phyloP scores from a whole-genome alignment of 352 stramenopile genomes.

The Phytophthora sansomeana region DNA sequence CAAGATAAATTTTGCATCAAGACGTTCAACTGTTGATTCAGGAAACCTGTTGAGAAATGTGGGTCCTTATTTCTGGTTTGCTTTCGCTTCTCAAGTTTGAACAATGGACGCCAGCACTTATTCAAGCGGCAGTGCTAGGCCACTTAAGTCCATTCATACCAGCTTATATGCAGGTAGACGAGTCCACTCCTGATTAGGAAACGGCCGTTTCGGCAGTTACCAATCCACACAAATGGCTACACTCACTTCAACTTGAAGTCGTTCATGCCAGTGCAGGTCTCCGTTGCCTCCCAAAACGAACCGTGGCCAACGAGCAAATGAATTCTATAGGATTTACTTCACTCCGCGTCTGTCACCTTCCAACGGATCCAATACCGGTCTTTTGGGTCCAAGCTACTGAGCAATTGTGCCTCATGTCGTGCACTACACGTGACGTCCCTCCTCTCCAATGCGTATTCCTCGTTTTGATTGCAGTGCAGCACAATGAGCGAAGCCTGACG shows the following conservation, averaged over 20 bases:
- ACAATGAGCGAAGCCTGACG: not conserved
- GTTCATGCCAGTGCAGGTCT: not conserved
- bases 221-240: constrained; percentile 18
- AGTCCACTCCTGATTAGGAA: not conserved
- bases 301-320: not conserved
- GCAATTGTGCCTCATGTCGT: not conserved
- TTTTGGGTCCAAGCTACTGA: too few relatives aligned
- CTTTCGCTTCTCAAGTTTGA: not conserved
- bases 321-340: too few relatives aligned
- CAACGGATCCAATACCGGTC: too few relatives aligned
- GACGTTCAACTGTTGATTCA: too few relatives aligned
- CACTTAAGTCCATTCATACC: too few relatives aligned
- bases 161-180: not conserved
- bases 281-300: not conserved
- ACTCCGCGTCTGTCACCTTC: too few relatives aligned
- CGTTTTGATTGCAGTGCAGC: not conserved
- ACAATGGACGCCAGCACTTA: not conserved
- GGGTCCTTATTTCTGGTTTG: too few relatives aligned
- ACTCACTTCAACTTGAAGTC: constrained; percentile 13
- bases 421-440: not conserved
- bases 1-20: too few relatives aligned
- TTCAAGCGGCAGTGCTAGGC: not conserved
- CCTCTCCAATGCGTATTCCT: not conserved
- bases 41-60: too few relatives aligned
- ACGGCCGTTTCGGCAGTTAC: not conserved